Evolutionary conservation across 2,329 filamentous ascomycete genomes (phyloP).

Genomic region (Arthrobotrys sphaeroides): DNA sequence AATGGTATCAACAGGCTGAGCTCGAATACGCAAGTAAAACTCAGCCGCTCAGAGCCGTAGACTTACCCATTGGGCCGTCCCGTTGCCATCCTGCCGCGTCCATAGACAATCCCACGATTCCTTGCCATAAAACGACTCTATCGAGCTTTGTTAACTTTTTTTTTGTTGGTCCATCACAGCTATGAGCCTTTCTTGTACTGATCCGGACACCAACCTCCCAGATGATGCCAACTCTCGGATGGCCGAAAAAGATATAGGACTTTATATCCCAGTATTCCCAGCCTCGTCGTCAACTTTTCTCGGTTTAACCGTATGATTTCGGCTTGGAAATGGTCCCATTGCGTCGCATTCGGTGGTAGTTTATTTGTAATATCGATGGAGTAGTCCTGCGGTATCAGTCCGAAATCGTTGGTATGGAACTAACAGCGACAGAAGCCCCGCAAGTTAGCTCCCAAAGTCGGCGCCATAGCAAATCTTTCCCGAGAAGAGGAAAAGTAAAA

Average conservation of each 20-base stretch:
- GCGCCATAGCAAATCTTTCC: not conserved
- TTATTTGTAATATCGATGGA: slow-evolving; percentile 25
- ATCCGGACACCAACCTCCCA: slow-evolving; percentile 49
- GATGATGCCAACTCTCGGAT: slow-evolving; percentile 49
- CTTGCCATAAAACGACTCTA: slow-evolving; percentile 41
- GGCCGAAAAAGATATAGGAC: slow-evolving; percentile 51
- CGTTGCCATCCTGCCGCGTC: slow-evolving; percentile 52
- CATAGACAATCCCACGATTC: slow-evolving; percentile 51
- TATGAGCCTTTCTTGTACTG: not conserved
- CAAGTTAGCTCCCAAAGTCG: slow-evolving; percentile 16
- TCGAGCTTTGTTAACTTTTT: not conserved
- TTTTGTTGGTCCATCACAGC: not conserved
- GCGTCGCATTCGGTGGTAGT: slow-evolving; percentile 29
- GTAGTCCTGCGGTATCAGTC: slow-evolving; percentile 45
- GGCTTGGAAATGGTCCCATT: slow-evolving; percentile 41
- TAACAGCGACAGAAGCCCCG: slow-evolving; percentile 17
- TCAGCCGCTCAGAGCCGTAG: not conserved
- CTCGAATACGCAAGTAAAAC: not conserved
- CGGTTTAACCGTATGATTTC: slow-evolving; percentile 32
- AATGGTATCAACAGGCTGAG: not conserved
- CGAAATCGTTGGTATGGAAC: slow-evolving; percentile 48
- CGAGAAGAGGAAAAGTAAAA: not conserved
- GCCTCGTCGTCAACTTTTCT: slow-evolving; percentile 2
- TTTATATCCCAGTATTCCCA: slow-evolving; percentile 42
- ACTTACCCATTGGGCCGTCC: slow-evolving; percentile 47